A percentile compares a stretch with the other conserved stretches of the same genome.
These are phyloP conservation scores for Rhodotorula graminis DNA, from an alignment of 768 basidiomycete species.

Conservation along the genomic window DNA sequence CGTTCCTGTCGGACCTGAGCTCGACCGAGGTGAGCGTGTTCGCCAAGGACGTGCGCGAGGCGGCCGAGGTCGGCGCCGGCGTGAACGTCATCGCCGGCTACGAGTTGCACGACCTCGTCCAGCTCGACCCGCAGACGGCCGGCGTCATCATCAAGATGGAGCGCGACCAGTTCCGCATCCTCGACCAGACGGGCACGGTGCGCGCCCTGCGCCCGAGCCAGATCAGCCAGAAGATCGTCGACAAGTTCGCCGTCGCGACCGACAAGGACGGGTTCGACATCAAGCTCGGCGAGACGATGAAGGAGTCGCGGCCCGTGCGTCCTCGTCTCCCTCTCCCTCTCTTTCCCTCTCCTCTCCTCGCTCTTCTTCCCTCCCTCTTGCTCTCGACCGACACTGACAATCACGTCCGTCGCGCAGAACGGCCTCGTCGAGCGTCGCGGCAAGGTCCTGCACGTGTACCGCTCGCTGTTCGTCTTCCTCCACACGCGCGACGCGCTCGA, in stretches of 20 bases:
- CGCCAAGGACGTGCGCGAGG: constrained; percentile 92
- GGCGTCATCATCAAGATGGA: constrained; percentile 98
- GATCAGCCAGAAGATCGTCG: constrained; percentile 78
- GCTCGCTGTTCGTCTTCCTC: constrained; percentile 87
- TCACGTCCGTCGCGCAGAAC: too few relatives aligned
- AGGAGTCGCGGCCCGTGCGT: constrained; percentile 77
- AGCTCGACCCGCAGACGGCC: constrained; percentile 87
- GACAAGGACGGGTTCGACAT: constrained; percentile 86
- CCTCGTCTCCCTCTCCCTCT: not conserved
- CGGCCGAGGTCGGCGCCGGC: constrained; percentile 91
- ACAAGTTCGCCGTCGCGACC: constrained; percentile 73
- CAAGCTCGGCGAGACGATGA: constrained; percentile 80
- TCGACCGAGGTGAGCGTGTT: constrained; percentile 97
- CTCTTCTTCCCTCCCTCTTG: constrained; percentile 2
- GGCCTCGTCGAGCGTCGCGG: constrained; percentile 66
- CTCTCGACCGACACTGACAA: too few relatives aligned
- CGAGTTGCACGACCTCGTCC: constrained; percentile 92
- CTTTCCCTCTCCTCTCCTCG: constrained; percentile 12
- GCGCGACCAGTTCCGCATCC: constrained; percentile 86
- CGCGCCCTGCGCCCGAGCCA: constrained; percentile 88
- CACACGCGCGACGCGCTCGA: constrained; percentile 85
- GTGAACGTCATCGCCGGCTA: constrained; percentile 87
- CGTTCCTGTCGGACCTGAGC: constrained; percentile 94
- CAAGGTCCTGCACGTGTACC: constrained; percentile 84
- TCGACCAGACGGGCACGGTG: constrained; percentile 88